Conservation (phyloP, 257 asterid species). For the Solanum sparsipilum region DNA sequence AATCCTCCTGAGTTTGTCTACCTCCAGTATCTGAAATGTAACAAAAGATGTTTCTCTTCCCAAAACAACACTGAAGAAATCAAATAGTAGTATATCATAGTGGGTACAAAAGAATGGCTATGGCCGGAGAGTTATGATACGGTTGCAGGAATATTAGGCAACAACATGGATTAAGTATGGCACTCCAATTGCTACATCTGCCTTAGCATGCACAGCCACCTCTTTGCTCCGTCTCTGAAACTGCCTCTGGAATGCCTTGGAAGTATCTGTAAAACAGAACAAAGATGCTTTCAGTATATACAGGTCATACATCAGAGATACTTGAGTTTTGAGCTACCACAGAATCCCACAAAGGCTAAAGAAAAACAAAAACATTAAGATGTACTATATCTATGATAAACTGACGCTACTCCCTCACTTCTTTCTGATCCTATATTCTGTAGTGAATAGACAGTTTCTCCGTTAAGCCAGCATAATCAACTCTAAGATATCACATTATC, state of each 20-base stretch:
- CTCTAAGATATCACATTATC: background rate
- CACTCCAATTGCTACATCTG: background rate
- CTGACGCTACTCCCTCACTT: background rate
- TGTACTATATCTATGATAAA: background rate
- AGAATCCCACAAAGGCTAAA: background rate
- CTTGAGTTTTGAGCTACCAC: background rate
- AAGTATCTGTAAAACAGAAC: constrained; percentile 54
- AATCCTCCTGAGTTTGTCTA: background rate
- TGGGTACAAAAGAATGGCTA: constrained; percentile 28
- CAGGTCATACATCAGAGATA: background rate
- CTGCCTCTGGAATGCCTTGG: constrained; percentile 73
- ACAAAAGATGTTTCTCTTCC: background rate
- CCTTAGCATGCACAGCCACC: constrained; percentile 90
- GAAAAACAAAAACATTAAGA: background rate
- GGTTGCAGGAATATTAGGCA: background rate
- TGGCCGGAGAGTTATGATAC: background rate
- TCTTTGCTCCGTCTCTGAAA: constrained; percentile 69
- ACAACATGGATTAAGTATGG: background rate
- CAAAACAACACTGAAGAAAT: background rate
- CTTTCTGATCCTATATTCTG: background rate
- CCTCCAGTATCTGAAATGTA: background rate
- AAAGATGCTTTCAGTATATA: background rate
- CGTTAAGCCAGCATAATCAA: background rate
- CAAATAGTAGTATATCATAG: background rate
- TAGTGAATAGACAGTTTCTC: background rate